Percentiles rank a stretch among this genome's conserved stretches.
These are phyloP conservation scores for Nothophytophthora sp. DNA, from an alignment of 352 stramenopile species.

Conservation along the genomic window DNA sequence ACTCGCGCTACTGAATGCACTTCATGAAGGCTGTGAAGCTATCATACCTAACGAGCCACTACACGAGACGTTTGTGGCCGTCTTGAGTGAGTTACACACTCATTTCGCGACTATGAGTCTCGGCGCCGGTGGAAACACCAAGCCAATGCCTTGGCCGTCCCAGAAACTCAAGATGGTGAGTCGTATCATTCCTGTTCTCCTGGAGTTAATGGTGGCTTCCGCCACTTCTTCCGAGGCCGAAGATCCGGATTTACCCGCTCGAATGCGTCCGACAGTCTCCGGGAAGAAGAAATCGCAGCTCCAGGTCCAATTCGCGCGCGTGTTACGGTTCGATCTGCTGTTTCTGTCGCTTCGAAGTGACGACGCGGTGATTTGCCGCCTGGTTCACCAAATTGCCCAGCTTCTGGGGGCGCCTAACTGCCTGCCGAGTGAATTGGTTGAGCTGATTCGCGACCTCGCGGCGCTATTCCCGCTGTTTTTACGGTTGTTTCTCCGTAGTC, in stretches of 20 bases:
- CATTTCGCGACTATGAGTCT: slow-evolving; percentile 14
- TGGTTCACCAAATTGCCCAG: slow-evolving; percentile 53
- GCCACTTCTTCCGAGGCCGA: slow-evolving; percentile 26
- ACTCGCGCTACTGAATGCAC: slow-evolving; percentile 30
- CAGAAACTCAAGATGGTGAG: slow-evolving; percentile 36
- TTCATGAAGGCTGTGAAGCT: slow-evolving; percentile 25
- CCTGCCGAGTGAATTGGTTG: slow-evolving; percentile 36
- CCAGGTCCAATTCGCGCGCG: slow-evolving; percentile 31
- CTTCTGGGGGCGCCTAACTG: slow-evolving; percentile 35
- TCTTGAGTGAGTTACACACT: slow-evolving; percentile 42
- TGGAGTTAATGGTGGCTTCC: slow-evolving; percentile 39
- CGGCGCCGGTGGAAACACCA: background rate
- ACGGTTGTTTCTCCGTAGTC: slow-evolving; percentile 43
- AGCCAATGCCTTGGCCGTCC: slow-evolving; percentile 22
- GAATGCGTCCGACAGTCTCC: background rate
- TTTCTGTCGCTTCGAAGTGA: slow-evolving; percentile 38
- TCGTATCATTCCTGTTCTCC: slow-evolving; percentile 35
- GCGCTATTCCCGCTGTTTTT: slow-evolving; percentile 35
- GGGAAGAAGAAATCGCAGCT: slow-evolving; percentile 23
- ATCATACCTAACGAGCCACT: slow-evolving; percentile 49
- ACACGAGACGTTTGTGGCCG: slow-evolving; percentile 31
- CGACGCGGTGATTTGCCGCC: slow-evolving; percentile 34
- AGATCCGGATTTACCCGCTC: slow-evolving; percentile 2
- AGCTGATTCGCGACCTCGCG: slow-evolving; percentile 45
- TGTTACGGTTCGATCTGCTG: slow-evolving; percentile 40